Percentiles rank a stretch among this genome's conserved stretches.
These are phyloP conservation scores for Zarea fungicola DNA, from an alignment of 2,329 filamentous ascomycete genomes.

Conservation along the genomic window DNA sequence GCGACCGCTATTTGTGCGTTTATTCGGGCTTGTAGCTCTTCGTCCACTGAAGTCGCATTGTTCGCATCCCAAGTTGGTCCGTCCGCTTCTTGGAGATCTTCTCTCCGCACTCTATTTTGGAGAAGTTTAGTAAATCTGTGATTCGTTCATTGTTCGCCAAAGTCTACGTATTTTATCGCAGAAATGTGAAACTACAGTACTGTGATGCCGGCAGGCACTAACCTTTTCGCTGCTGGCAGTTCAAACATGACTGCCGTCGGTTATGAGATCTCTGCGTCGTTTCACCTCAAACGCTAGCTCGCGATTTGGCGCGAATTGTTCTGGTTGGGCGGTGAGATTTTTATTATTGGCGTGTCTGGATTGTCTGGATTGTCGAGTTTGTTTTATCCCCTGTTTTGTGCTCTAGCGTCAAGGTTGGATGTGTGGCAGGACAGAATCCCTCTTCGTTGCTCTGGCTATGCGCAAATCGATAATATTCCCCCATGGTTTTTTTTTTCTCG, in stretches of 20 bases:
- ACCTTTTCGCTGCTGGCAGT: conserved; percentile 49
- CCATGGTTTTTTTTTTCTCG: no score
- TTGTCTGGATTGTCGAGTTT: no score
- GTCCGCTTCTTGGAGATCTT: conserved; percentile 43
- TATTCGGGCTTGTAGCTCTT: conserved; percentile 38
- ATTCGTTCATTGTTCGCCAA: neutral
- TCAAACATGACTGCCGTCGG: conserved; percentile 39
- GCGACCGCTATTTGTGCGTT: conserved; percentile 44
- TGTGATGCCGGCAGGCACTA: conserved; percentile 14
- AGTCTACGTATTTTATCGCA: neutral
- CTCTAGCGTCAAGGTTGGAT: no score
- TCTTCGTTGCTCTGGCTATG: no score
- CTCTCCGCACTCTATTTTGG: conserved; percentile 46
- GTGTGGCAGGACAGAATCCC: no score
- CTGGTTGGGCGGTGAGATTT: no score
- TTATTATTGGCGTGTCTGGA: no score
- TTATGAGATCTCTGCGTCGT: no score
- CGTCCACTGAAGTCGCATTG: conserved; percentile 33
- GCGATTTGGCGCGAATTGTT: no score
- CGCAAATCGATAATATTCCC: no score
- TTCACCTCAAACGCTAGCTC: no score
- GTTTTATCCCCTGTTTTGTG: no score
- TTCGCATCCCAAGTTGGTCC: conserved; percentile 22
- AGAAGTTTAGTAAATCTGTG: neutral
- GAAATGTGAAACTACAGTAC: neutral